Evolutionary conservation across 805 yeast genomes (phyloP), one percentile per base, ranked within the genome.

Genomic region (Metschnikowia baotianmanensis): DNA sequence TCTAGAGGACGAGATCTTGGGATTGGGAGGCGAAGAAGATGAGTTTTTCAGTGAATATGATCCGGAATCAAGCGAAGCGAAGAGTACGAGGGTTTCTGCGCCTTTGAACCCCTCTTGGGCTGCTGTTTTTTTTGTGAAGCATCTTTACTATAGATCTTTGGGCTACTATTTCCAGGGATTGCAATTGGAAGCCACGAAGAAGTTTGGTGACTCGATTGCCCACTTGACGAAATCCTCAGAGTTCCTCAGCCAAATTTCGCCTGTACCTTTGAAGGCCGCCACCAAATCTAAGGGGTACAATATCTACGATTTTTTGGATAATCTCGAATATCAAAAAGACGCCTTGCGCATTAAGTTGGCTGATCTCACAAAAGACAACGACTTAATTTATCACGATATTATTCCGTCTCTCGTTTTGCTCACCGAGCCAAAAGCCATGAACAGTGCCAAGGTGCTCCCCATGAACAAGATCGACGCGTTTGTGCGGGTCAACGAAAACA

Each of bases 361-460:
- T 9, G 74, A 68, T 20, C 49, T 86, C 51, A 80, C 75, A 19
- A 88, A 85, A 50, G 98, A 91, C 56, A 91, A 91, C 55, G 97
- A 91, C 57, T 83, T 80, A 52, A 86, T 91, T 26, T 91, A 86
- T 57, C 96, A 93, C 61, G 91, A 84, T 16, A 53, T 71, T 1
- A 67, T 90, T 11, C 96, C 96, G 1, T 67, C 77, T 4, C 62
- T 63, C 22, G 76, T 77, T 17, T 62, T 82, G 0, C 62, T 88
- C 35, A 77, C 86, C 6, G 83, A 79, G 11, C 71, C 88, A 4
- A 80, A 84, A 46, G 77, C 82, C 0, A 69, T 85, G 65, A 85
- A 80, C 33, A 83, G 88, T 42, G 80, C 82, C 1, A 80, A 82
- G 52, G 68, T 81, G 1, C 69, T 82, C 5, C 68, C 81, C 2